phyloP scores from a whole-genome alignment of 345 rosid species.

The Salix arbutifolia region DNA sequence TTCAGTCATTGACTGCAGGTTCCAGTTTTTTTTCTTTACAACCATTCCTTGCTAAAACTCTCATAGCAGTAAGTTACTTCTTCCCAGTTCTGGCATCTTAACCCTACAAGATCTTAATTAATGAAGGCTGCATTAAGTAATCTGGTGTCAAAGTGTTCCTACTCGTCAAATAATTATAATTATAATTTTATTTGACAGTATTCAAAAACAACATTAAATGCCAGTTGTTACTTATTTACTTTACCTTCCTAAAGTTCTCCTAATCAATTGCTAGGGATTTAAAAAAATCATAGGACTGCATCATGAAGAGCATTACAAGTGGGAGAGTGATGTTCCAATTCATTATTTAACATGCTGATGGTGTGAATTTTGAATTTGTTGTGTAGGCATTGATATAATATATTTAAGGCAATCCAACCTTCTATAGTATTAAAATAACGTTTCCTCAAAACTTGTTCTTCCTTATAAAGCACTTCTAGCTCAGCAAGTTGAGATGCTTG shows the following conservation, averaged over 20 bases:
- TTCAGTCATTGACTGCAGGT: not conserved
- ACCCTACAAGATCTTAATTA: not conserved
- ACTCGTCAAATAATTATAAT: not conserved
- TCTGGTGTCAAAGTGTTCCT: not conserved
- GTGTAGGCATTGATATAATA: not conserved
- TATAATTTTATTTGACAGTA: not conserved
- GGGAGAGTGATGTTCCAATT: not conserved
- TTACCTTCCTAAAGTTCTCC: not conserved
- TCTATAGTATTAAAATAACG: slow-evolving; percentile 88
- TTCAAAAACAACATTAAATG: not conserved
- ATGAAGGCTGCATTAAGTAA: not conserved
- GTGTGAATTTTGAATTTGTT: not conserved
- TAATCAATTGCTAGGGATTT: not conserved
- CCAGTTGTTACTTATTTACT: not conserved
- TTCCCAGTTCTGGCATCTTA: not conserved
- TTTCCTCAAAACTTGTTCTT: slow-evolving; percentile 83
- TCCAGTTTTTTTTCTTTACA: not conserved
- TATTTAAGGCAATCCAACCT: slow-evolving; percentile 38
- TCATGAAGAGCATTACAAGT: not conserved
- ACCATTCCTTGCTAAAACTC: not conserved
- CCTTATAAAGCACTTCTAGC: slow-evolving; percentile 77
- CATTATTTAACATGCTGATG: not conserved
- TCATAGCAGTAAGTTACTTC: not conserved
- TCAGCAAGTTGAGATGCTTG: slow-evolving; percentile 91
- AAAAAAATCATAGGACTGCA: not conserved